phyloP scores from a whole-genome alignment of 2,329 filamentous ascomycete genomes.

The Meredithiella fracta region DNA sequence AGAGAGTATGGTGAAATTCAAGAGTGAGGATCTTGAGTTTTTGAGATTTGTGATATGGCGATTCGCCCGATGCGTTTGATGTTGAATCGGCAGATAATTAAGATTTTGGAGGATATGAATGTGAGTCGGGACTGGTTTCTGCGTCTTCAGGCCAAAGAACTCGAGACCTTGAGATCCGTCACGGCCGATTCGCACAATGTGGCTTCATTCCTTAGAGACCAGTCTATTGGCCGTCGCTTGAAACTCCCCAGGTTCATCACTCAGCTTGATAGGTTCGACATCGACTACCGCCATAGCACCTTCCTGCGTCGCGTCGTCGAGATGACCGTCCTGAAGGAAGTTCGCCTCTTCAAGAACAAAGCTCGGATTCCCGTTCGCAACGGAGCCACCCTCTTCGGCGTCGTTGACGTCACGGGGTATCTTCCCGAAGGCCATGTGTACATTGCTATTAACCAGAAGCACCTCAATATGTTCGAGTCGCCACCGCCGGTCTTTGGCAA shows the following conservation, averaged over 20 bases:
- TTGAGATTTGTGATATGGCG: slow-evolving; percentile 58
- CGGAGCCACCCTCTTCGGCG: slow-evolving; percentile 62
- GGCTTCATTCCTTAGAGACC: slow-evolving; percentile 45
- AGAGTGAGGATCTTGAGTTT: slow-evolving; percentile 34
- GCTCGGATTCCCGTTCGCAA: slow-evolving; percentile 54
- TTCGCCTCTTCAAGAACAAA: slow-evolving; percentile 63
- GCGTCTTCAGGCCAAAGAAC: slow-evolving; percentile 43
- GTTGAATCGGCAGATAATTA: slow-evolving; percentile 68
- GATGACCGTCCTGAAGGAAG: slow-evolving; percentile 49
- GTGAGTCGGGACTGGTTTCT: slow-evolving; percentile 44
- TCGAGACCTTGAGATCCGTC: slow-evolving; percentile 42
- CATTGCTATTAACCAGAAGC: slow-evolving; percentile 33
- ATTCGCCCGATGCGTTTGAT: slow-evolving; percentile 50
- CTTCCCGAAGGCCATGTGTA: slow-evolving; percentile 54
- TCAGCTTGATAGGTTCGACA: slow-evolving; percentile 36
- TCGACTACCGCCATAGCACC: slow-evolving; percentile 49
- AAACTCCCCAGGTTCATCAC: slow-evolving; percentile 46
- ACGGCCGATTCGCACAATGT: slow-evolving; percentile 44
- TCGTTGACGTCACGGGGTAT: slow-evolving; percentile 66
- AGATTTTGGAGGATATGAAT: slow-evolving; percentile 67
- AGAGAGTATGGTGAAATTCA: slow-evolving; percentile 67
- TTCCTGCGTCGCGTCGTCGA: slow-evolving; percentile 61
- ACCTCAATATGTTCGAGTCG: slow-evolving; percentile 1
- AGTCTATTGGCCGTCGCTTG: slow-evolving; percentile 43
- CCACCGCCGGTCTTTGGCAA: slow-evolving; percentile 17